A percentile compares a stretch with the other conserved stretches of the same genome.
Conservation (phyloP, 306 rosid species). For the Phaseolus lunatus region DNA sequence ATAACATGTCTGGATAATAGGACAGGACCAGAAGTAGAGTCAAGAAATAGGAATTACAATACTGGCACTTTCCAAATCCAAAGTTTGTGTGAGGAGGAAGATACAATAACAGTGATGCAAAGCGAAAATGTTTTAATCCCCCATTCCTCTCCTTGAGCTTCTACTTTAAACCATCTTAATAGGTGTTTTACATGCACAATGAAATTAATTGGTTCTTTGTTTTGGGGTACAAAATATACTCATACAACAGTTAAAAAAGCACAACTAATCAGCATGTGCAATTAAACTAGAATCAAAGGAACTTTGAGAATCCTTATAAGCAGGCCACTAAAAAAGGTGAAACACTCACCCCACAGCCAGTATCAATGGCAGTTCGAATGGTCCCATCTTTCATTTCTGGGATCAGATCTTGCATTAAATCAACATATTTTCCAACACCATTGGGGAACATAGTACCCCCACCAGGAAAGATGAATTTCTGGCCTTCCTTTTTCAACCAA, state of each 20-base stretch:
- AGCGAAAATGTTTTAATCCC: neutral
- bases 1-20: constrained; percentile 1
- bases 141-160: neutral
- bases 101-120: neutral
- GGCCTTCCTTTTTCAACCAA: constrained; percentile 96
- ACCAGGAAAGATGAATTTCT: constrained; percentile 92
- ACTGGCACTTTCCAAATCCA: neutral
- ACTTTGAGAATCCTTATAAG: neutral
- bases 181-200: neutral
- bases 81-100: neutral
- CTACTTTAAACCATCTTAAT: neutral
- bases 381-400: constrained; percentile 97
- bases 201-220: neutral
- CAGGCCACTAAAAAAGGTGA: neutral
- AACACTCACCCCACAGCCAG: constrained; percentile 97
- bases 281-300: constrained; percentile 12
- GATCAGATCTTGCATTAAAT: constrained; percentile 83
- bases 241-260: neutral
- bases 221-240: neutral
- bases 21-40: neutral
- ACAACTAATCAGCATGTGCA: neutral
- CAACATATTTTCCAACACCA: constrained; percentile 90
- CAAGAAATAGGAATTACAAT: neutral
- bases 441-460: constrained; percentile 99
- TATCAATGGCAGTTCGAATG: constrained; percentile 92